phyloP scores from a whole-genome alignment of 441 rosid genomes.

The Bocquillonia castaneifolia region DNA sequence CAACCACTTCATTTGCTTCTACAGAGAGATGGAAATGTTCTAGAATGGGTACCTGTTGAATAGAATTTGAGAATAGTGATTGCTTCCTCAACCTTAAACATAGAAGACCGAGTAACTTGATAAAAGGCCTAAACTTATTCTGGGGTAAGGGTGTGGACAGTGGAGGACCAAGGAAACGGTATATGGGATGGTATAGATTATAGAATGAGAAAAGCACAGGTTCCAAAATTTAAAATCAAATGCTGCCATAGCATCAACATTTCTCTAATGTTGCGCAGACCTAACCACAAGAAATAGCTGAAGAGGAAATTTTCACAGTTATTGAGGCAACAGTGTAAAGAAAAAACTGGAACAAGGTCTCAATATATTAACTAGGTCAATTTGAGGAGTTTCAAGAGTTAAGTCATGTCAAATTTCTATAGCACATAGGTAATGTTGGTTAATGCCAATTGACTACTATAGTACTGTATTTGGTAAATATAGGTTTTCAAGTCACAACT shows the following conservation, averaged over 20 bases:
- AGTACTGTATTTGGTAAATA: background rate
- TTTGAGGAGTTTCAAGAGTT: background rate
- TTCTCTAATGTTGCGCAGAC: background rate
- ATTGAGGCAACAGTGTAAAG: background rate
- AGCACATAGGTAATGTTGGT: background rate
- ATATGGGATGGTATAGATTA: background rate
- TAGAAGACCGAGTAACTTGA: background rate
- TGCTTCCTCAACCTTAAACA: background rate
- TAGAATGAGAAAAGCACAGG: background rate
- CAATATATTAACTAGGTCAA: background rate
- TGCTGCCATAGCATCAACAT: background rate
- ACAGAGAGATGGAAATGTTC: conserved; percentile 52
- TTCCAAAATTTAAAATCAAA: background rate
- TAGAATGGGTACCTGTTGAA: conserved; percentile 64
- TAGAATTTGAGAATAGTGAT: conserved; percentile 1
- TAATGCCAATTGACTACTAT: background rate
- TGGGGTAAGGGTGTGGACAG: background rate
- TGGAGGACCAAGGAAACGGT: background rate
- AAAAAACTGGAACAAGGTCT: background rate
- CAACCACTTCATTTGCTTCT: conserved; percentile 78
- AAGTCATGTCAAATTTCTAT: too few species aligned
- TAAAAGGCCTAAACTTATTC: background rate
- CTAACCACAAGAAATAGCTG: background rate
- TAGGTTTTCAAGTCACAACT: background rate
- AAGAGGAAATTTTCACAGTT: background rate